phyloP scores from a whole-genome alignment of 2,329 filamentous ascomycete genomes.

The Aureobasidium sp. region DNA sequence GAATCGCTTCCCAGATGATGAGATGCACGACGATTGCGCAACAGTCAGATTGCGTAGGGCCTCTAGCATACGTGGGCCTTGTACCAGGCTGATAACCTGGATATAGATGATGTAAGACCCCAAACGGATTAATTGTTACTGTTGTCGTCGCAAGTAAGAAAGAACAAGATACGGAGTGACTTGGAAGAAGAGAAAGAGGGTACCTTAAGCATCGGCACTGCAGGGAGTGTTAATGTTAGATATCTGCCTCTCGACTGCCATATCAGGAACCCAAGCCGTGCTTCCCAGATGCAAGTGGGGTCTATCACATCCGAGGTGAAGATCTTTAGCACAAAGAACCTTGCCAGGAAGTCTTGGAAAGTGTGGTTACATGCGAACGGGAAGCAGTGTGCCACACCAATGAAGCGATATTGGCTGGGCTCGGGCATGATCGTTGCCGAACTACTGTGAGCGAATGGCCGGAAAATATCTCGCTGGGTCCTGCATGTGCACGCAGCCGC shows the following conservation, averaged over 20 bases:
- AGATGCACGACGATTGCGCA: background rate
- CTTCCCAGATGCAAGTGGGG: background rate
- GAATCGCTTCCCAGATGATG: background rate
- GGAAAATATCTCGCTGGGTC: background rate
- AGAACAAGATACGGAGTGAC: background rate
- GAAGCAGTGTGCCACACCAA: constrained; percentile 1
- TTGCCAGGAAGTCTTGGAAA: background rate
- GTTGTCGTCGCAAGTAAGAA: background rate
- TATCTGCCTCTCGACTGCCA: constrained; percentile 2
- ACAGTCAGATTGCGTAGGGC: constrained; percentile 7
- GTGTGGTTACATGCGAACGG: constrained; percentile 1
- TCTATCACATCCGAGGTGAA: constrained; percentile 6
- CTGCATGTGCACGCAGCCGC: constrained; percentile 8
- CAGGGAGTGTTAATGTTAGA: background rate
- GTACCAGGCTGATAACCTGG: background rate
- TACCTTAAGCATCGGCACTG: constrained; percentile 3
- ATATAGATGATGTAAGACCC: background rate
- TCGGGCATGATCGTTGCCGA: constrained; percentile 11
- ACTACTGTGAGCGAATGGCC: constrained; percentile 2
- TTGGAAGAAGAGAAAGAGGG: background rate
- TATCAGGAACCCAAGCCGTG: constrained; percentile 3
- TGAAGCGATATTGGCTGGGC: constrained; percentile 9
- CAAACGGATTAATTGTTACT: background rate
- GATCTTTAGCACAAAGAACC: background rate
- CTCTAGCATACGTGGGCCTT: background rate